Evolutionary conservation across 768 basidiomycete genomes (phyloP), one percentile per base, ranked within the genome.

Genomic region (Glaciozyma antarctica): DNA sequence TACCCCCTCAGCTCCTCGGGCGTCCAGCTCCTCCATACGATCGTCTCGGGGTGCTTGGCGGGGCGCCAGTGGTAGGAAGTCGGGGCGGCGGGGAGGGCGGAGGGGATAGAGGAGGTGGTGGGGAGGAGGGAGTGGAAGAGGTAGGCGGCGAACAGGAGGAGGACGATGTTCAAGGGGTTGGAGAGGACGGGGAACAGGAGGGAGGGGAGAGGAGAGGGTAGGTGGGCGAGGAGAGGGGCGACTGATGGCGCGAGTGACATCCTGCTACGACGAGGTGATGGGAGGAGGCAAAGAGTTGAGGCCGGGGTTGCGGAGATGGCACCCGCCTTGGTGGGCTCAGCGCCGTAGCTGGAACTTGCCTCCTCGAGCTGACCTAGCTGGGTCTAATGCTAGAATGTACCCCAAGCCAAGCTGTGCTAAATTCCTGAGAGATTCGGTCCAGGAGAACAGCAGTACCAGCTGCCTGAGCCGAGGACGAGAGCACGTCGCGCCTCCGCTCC

Each of bases 31-130:
- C 84, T 81, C 78, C 84, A 91, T 26, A 91, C 76, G 24, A 90
- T 81, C 0, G 87, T 85, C 3, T 87, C 85, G 3, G 88, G 85
- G 72, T 94, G 91, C 0, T 81, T 72, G 69, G 86, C 84, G 1
- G 94, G 94, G 80, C 90, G 83, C 90, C 91, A 97, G 70, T 89
- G 87, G 80, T 97, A 98, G 1, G 82, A 88, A 89, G 70, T 88
- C 86, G 66, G 73, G 49, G 24, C 45, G 48, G 16, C 82, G 76
- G 43, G 78, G 22, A 45, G 57, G 26, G 65, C 22, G 49, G 53
- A 8, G 0, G 65, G 45, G 21, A 62, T 55, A 2, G 71, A 62
- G 38, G 71, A 77, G n/a, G 85, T 78, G 0, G 91, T 90, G 59
- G 88, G 84, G 58, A 93, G 73, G 67, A 91, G 85, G 45, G 81